Evolutionary conservation across 2,329 filamentous ascomycete species (phyloP).

Genomic region (Sordariomycetes sp.): DNA sequence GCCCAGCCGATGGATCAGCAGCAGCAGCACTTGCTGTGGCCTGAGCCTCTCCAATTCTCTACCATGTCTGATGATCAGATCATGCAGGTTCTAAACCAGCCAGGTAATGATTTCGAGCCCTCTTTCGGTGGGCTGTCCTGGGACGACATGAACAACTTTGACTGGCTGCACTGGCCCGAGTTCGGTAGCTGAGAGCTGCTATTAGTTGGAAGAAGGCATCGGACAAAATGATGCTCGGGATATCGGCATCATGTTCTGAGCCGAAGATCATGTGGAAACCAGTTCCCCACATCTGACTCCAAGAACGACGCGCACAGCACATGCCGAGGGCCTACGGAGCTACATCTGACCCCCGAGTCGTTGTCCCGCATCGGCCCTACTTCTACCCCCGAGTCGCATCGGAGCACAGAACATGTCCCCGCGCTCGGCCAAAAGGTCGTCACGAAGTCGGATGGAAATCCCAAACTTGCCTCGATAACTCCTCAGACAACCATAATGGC

Average conservation of each 20-base stretch:
- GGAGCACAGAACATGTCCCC: not conserved
- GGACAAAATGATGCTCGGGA: not conserved
- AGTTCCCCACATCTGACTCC: too few relatives aligned
- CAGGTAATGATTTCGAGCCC: conserved; percentile 48
- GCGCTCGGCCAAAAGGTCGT: not conserved
- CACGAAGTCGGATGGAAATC: too few relatives aligned
- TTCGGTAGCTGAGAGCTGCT: conserved; percentile 21
- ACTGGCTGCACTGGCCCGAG: conserved; percentile 46
- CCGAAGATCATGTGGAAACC: too few relatives aligned
- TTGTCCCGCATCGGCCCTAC: not conserved
- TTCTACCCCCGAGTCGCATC: not conserved
- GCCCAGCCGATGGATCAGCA: conserved; percentile 5
- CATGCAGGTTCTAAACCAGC: conserved; percentile 54
- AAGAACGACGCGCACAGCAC: too few relatives aligned
- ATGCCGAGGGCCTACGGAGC: too few relatives aligned
- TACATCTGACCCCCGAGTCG: not conserved
- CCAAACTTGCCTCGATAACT: too few relatives aligned
- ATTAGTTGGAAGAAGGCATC: too few relatives aligned
- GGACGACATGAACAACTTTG: conserved; percentile 49
- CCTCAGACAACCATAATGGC: not conserved
- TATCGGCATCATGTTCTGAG: too few relatives aligned
- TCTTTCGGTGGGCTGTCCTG: conserved; percentile 46
- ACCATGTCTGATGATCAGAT: conserved; percentile 64
- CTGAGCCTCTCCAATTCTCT: conserved; percentile 51
- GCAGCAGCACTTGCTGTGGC: conserved; percentile 22